Percentiles rank a stretch among this genome's conserved stretches.
Evolutionary conservation across 2,329 filamentous ascomycete species (phyloP).

Genomic region (Colletotrichum orchidophilum): DNA sequence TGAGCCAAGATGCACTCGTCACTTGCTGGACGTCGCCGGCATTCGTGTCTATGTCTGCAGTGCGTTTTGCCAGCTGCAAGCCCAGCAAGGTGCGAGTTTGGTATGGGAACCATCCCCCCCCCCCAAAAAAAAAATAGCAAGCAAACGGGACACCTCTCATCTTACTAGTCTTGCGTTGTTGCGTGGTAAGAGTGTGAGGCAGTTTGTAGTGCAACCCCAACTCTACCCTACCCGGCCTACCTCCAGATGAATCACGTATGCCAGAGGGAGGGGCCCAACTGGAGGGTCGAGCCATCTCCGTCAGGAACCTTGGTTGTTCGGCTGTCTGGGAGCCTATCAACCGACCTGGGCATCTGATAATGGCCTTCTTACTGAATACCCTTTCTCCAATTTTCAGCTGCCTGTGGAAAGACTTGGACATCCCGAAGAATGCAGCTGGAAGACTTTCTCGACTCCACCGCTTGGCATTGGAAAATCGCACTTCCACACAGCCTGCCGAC

Average conservation of each 20-base stretch:
- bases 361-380: background rate
- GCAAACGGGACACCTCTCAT: slow-evolving; percentile 4
- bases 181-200: slow-evolving; percentile 7
- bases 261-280: background rate
- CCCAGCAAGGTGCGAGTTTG: background rate
- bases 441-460: background rate
- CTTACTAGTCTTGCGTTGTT: background rate
- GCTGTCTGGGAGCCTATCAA: background rate
- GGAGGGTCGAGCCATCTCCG: background rate
- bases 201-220: slow-evolving; percentile 16
- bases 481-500: background rate
- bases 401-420: background rate
- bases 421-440: background rate
- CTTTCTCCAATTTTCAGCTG: background rate
- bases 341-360: background rate
- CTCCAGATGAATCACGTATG: background rate
- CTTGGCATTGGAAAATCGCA: background rate
- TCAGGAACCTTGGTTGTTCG: background rate
- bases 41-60: background rate
- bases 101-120: background rate
- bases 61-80: background rate
- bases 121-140: too few species aligned
- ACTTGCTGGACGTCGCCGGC: too few species aligned
- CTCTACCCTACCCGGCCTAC: background rate
- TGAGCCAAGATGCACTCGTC: too few species aligned